Percentiles rank a stretch among this genome's conserved stretches.
Conservation (phyloP, 495 filamentous ascomycete genomes). For the Usnea hakonensis region DNA sequence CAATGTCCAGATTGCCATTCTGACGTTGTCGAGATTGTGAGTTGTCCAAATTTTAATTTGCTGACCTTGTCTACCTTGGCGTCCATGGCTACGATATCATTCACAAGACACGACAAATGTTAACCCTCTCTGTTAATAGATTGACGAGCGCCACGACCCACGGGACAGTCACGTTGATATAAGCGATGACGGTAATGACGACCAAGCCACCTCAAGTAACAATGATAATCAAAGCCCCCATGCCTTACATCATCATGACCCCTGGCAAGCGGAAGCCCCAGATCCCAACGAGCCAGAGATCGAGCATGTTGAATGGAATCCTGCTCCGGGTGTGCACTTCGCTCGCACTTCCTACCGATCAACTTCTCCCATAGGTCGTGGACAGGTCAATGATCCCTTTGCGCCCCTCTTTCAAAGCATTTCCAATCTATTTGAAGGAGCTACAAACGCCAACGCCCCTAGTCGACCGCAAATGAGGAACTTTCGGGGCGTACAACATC, state of each 20-base stretch:
- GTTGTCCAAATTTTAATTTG: slow-evolving; percentile 23
- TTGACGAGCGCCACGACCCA: slow-evolving; percentile 36
- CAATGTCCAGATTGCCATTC: slow-evolving; percentile 67
- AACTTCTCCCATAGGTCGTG: not conserved
- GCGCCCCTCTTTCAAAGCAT: slow-evolving; percentile 18
- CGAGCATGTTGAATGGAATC: slow-evolving; percentile 29
- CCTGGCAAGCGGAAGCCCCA: slow-evolving; percentile 25
- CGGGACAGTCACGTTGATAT: slow-evolving; percentile 17
- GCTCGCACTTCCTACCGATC: slow-evolving; percentile 26
- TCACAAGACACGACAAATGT: not conserved
- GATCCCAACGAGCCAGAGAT: slow-evolving; percentile 38
- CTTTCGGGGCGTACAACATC: not conserved
- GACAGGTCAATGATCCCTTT: slow-evolving; percentile 19
- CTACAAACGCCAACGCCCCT: slow-evolving; percentile 4
- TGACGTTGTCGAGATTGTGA: slow-evolving; percentile 80
- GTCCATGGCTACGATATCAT: not conserved
- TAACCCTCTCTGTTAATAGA: slow-evolving; percentile 23
- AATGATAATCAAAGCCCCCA: slow-evolving; percentile 18
- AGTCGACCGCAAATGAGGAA: not conserved
- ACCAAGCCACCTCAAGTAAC: slow-evolving; percentile 13
- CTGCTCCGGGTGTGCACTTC: slow-evolving; percentile 31
- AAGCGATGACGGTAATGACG: slow-evolving; percentile 21
- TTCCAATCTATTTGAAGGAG: slow-evolving; percentile 13
- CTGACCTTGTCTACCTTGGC: not conserved
- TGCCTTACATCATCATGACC: slow-evolving; percentile 29